A percentile compares a stretch with the other conserved stretches of the same genome.
These are phyloP conservation scores for Penicillium sp. DNA, from an alignment of 2,329 filamentous ascomycete genomes.

Conservation along the genomic window DNA sequence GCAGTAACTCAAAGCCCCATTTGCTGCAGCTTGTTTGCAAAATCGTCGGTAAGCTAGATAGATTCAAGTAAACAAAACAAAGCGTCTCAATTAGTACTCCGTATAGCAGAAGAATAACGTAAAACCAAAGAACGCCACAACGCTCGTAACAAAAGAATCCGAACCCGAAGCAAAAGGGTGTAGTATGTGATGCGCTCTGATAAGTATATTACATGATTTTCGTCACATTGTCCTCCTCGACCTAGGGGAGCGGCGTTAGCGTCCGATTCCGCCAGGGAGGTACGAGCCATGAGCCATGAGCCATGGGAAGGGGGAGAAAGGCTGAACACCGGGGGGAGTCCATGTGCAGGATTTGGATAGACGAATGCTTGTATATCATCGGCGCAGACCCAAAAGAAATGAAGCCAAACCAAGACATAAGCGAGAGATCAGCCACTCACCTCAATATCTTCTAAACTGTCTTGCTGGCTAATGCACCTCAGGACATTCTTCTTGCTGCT, in stretches of 20 bases:
- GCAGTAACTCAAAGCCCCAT: slow-evolving; percentile 24
- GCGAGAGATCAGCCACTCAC: slow-evolving; percentile 55
- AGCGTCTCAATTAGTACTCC: slow-evolving; percentile 1
- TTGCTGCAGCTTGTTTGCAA: slow-evolving; percentile 21
- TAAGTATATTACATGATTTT: slow-evolving; percentile 69
- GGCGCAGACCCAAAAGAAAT: background rate
- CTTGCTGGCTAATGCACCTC: slow-evolving; percentile 92
- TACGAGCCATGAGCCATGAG: no score
- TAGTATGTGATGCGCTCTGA: background rate
- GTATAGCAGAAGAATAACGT: background rate
- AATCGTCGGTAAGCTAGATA: slow-evolving; percentile 5
- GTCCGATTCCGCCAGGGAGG: background rate
- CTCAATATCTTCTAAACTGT: slow-evolving; percentile 98
- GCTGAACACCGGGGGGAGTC: background rate
- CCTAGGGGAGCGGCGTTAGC: slow-evolving; percentile 56
- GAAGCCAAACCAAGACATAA: background rate
- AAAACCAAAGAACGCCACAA: slow-evolving; percentile 27
- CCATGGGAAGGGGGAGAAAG: background rate
- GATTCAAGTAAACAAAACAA: background rate
- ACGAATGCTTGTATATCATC: background rate
- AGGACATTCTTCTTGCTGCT: slow-evolving; percentile 99
- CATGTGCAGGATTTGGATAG: background rate
- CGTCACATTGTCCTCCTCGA: slow-evolving; percentile 79
- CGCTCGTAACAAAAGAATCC: slow-evolving; percentile 3
- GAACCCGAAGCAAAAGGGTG: slow-evolving; percentile 6